Base-by-base conservation (phyloP, 129 eudicot genomes). In the Ambrosia artemisiifolia region DNA sequence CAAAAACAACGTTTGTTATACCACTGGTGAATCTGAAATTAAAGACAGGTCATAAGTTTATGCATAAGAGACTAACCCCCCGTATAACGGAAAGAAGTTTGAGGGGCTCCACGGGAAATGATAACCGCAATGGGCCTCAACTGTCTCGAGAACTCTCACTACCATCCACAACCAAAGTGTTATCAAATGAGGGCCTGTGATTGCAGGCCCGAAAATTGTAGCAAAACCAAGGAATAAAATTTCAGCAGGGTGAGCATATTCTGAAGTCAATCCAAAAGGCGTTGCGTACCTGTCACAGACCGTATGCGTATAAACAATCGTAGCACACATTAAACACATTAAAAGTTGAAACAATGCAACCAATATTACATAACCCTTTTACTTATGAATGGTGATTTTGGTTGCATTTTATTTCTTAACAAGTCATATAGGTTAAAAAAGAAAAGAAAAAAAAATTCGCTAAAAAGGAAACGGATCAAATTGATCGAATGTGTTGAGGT, bases 101-200 rank as follows among this genome's bases (percentile, higher is more conserved):
- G 98, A 92, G 46, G 85, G 91, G 84, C 98, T 92, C 98, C 96
- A 92, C 0, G 98, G 98, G 69, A 89, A 92, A 88, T 92, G 96
- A 74, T 92, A 92, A 68, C 98, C 98, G 67, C 98, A 92, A 69
- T 92, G 98, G 67, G 98, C 98, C 74, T 92, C 98, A 51, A 92
- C 96, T 2, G 98, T 92, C 83, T 92, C 98, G 0, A 92, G 80
- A 66, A 92, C 95, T 83, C 98, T 84, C 28, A 24, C 28, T 24
- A 24, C 28, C 28, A 24, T 24, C 28, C 28, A 24, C 28, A 24
- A 24, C 28, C 98, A 92, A 55, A 92, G 82, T 12, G 98, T 92
- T 72, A 92, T 81, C 78, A 92, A 38, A 78, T 92, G 98, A 67
- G 98, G 96, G 46, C 98, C 98, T 19, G 98, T 92, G 71, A 89